These are phyloP conservation scores for Bolboschoenus planiculmis DNA, from an alignment of 176 grass and related monocot species.

Conservation along the genomic window DNA sequence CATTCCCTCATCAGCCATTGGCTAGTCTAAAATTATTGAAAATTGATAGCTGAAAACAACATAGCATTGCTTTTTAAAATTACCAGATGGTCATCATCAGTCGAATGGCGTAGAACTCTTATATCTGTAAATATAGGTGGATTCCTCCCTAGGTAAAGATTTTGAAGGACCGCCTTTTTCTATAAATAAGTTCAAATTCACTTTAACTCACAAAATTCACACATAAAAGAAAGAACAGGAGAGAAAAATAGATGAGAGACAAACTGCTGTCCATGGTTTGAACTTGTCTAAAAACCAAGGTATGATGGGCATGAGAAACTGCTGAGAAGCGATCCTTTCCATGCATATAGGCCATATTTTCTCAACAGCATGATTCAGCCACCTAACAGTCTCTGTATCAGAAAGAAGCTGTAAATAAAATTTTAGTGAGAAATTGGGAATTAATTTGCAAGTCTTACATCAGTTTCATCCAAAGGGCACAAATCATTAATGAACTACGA, in stretches of 20 bases:
- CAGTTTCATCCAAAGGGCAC: not conserved
- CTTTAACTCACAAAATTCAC: not conserved
- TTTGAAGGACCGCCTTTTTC: slow-evolving; percentile 79
- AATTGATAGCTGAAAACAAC: not conserved
- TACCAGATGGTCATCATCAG: slow-evolving; percentile 91
- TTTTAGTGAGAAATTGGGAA: slow-evolving; percentile 11
- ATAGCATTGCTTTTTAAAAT: slow-evolving; percentile 12
- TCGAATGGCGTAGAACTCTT: slow-evolving; percentile 62
- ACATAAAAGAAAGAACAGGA: slow-evolving; percentile 5
- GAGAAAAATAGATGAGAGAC: not conserved
- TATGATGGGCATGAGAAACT: slow-evolving; percentile 90
- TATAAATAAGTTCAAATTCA: slow-evolving; percentile 27
- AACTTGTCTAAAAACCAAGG: slow-evolving; percentile 97
- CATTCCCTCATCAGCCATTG: slow-evolving; percentile 4
- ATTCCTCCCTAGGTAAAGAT: slow-evolving; percentile 83
- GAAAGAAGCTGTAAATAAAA: slow-evolving; percentile 62
- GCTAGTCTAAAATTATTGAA: not conserved
- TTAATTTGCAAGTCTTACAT: not conserved
- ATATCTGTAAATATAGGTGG: slow-evolving; percentile 93
- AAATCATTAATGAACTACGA: not conserved
- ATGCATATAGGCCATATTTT: slow-evolving; percentile 97
- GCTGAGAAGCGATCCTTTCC: slow-evolving; percentile 77
- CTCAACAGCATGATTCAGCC: slow-evolving; percentile 89
- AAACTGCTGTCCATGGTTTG: slow-evolving; percentile 90
- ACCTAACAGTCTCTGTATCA: slow-evolving; percentile 92